Conservation (phyloP, 305 asterid species). For the Plantago coronopus region DNA sequence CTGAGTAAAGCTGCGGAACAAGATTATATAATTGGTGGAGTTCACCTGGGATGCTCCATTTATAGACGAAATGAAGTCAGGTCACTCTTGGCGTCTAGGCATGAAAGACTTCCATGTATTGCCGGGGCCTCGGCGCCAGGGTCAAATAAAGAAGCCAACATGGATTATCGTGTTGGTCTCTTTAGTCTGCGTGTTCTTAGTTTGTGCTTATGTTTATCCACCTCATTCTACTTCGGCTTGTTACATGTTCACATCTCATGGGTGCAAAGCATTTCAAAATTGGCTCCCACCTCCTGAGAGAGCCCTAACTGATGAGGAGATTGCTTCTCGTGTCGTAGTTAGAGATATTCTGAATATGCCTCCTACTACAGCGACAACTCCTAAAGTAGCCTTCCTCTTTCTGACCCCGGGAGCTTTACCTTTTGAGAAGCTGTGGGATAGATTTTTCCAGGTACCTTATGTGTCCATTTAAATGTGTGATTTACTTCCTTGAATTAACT, state of each 20-base stretch:
- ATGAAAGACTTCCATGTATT: conserved; percentile 70
- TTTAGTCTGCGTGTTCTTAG: conserved; percentile 77
- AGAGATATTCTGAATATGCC: conserved; percentile 66
- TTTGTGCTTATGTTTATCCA: conserved; percentile 87
- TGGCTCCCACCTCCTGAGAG: conserved; percentile 90
- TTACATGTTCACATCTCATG: conserved; percentile 68
- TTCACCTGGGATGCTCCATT: conserved; percentile 41
- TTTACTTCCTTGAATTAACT: conserved; percentile 1
- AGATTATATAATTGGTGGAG: conserved; percentile 17
- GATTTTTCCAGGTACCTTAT: conserved; percentile 73
- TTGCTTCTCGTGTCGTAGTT: conserved; percentile 80
- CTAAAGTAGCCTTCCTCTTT: conserved; percentile 86
- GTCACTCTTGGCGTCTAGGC: conserved; percentile 83
- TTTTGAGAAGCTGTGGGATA: conserved; percentile 94
- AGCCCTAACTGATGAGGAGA: conserved; percentile 76
- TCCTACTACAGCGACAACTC: conserved; percentile 37
- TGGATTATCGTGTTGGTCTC: conserved; percentile 89
- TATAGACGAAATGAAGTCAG: conserved; percentile 84
- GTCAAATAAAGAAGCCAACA: conserved; percentile 79
- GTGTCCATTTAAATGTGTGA: too few species aligned
- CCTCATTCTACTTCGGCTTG: conserved; percentile 78
- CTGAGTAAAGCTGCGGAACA: conserved; percentile 17
- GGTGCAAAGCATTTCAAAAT: conserved; percentile 64
- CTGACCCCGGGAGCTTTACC: conserved; percentile 94
- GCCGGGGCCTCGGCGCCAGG: conserved; percentile 78